phyloP scores from a whole-genome alignment of 1,284 basidiomycete genomes.

The Ceratobasidium sp. region DNA sequence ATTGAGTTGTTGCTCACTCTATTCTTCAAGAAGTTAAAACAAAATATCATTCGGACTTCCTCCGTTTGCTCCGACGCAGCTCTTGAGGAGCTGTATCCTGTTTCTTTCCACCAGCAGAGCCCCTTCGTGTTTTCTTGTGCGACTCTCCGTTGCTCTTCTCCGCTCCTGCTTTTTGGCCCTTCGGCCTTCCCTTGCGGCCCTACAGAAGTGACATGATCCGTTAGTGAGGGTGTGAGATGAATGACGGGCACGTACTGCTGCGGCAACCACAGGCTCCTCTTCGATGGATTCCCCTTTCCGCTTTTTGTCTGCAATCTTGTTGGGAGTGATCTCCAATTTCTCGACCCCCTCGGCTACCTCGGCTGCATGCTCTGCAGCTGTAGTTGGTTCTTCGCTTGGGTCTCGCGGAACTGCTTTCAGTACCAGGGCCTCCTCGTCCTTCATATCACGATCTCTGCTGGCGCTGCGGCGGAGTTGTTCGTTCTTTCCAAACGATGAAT shows the following conservation, averaged over 20 bases:
- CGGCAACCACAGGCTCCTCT: not conserved
- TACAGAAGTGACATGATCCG: not conserved
- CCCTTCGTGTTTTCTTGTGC: not conserved
- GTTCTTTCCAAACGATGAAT: too few species aligned
- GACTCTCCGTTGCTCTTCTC: not conserved
- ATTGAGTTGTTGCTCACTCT: too few species aligned
- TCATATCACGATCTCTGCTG: constrained; percentile 38
- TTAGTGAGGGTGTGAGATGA: not conserved
- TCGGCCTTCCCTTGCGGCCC: not conserved
- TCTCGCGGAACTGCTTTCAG: constrained; percentile 18
- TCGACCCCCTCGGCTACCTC: constrained; percentile 28
- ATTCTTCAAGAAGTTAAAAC: too few species aligned
- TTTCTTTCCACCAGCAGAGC: constrained; percentile 9
- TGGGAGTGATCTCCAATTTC: constrained; percentile 1
- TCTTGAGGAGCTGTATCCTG: constrained; percentile 14
- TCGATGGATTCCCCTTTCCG: not conserved
- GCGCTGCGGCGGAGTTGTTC: constrained; percentile 34
- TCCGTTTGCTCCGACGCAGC: constrained; percentile 37
- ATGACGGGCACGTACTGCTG: not conserved
- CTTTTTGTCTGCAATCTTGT: not conserved
- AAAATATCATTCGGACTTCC: constrained; percentile 15
- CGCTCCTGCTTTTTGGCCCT: not conserved
- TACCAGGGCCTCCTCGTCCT: constrained; percentile 31
- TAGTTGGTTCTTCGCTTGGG: constrained; percentile 29
- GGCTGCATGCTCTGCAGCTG: not conserved